A percentile compares a stretch with the other conserved stretches of the same genome.
Conservation (phyloP, 306 rosid genomes). For the Delonix regia region DNA sequence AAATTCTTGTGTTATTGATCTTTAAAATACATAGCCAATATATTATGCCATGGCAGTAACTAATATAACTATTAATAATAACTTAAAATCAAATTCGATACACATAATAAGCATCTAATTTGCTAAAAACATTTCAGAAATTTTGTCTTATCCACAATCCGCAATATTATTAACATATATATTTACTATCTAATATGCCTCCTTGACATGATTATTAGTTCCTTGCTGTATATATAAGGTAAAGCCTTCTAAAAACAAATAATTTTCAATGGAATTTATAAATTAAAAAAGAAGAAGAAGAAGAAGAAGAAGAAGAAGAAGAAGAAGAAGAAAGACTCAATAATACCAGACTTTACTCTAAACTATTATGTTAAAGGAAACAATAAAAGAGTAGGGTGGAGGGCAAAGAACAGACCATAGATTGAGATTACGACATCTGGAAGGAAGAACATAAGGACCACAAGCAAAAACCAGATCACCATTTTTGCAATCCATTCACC, state of each 20-base stretch:
- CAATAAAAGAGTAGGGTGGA: conserved; percentile 1
- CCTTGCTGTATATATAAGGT: not conserved
- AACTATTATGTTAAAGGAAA: conserved; percentile 22
- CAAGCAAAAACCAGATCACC: conserved; percentile 78
- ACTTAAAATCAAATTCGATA: not conserved
- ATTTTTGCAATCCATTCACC: conserved; percentile 90
- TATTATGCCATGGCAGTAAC: not conserved
- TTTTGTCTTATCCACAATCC: not conserved
- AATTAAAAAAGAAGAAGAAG: not conserved
- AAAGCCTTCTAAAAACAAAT: not conserved
- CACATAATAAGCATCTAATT: not conserved
- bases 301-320: not conserved
- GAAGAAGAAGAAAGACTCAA: not conserved
- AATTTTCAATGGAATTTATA: not conserved
- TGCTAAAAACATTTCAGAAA: not conserved
- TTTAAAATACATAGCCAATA: not conserved
- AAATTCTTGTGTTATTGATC: too few relatives aligned
- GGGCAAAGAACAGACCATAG: conserved; percentile 61
- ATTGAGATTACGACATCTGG: conserved; percentile 62
- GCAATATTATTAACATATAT: not conserved
- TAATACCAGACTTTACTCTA: not conserved
- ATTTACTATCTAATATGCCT: not conserved
- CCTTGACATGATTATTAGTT: not conserved
- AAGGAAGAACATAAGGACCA: conserved; percentile 80
- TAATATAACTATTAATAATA: not conserved